Conservation (phyloP, 2,329 filamentous ascomycete genomes). For the Microcyclospora pomicola region DNA sequence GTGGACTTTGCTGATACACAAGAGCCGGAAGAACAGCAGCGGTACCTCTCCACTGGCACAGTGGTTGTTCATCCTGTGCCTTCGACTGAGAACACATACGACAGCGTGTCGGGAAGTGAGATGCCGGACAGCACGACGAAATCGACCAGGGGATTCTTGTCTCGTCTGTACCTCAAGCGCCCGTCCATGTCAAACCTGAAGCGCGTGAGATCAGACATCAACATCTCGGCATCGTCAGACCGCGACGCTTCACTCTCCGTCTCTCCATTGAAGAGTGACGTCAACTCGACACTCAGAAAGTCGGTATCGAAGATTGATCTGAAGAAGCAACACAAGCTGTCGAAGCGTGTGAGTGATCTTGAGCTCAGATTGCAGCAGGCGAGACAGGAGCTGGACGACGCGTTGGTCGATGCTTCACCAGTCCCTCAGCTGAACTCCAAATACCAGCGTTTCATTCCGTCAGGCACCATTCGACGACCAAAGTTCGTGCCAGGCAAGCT, state of each 20-base stretch:
- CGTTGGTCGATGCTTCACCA: constrained; percentile 30
- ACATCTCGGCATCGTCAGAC: constrained; percentile 14
- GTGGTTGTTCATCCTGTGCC: constrained; percentile 1
- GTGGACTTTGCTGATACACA: constrained; percentile 6
- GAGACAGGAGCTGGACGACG: constrained; percentile 39
- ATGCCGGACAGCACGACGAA: constrained; percentile 9
- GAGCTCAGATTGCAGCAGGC: constrained; percentile 44
- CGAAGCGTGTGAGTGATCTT: constrained; percentile 47
- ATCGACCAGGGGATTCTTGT: constrained; percentile 5
- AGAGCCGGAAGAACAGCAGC: constrained; percentile 7
- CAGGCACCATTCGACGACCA: constrained; percentile 15
- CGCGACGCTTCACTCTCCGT: constrained; percentile 25
- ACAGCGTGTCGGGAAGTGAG: constrained; percentile 9
- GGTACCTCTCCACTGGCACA: constrained; percentile 7
- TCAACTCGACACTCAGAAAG: constrained; percentile 25
- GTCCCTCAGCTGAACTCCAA: constrained; percentile 23
- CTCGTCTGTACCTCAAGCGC: constrained; percentile 17
- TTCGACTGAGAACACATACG: background rate
- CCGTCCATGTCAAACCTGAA: constrained; percentile 23
- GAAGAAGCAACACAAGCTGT: constrained; percentile 41
- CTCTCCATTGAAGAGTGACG: constrained; percentile 18
- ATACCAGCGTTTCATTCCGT: constrained; percentile 21
- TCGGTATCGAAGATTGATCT: constrained; percentile 44
- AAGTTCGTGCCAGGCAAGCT: constrained; percentile 23
- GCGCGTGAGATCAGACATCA: constrained; percentile 20